phyloP scores from a whole-genome alignment of 495 filamentous ascomycete species.

The Thermothielavioides terrestris region DNA sequence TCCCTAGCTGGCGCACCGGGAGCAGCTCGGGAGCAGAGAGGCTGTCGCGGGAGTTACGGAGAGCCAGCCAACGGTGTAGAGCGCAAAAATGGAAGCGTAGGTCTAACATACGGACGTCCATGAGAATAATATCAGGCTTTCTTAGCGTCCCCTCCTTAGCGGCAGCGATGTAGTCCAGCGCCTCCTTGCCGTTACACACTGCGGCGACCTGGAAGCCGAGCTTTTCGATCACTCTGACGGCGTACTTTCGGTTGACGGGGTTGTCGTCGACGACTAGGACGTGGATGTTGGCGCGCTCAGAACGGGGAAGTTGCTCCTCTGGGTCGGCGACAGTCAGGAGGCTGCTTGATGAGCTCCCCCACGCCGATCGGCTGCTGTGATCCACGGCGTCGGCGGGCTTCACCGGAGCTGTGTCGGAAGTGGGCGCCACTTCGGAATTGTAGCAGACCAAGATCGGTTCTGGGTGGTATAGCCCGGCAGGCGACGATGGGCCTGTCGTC shows the following conservation, averaged over 20 bases:
- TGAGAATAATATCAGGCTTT: conserved; percentile 69
- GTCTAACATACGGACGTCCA: too few species aligned
- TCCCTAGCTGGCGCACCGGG: too few species aligned
- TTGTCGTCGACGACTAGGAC: conserved; percentile 78
- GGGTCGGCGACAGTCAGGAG: conserved; percentile 16
- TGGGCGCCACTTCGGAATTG: too few species aligned
- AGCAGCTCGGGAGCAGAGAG: too few species aligned
- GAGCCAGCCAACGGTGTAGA: too few species aligned
- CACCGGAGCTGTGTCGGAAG: too few species aligned
- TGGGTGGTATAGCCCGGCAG: too few species aligned
- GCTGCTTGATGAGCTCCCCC: conserved; percentile 27
- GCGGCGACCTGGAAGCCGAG: conserved; percentile 63
- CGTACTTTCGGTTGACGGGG: conserved; percentile 70
- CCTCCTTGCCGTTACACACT: conserved; percentile 68
- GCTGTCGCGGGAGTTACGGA: too few species aligned
- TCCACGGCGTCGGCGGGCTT: too few species aligned
- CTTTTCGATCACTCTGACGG: conserved; percentile 63
- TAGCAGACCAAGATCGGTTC: conserved; percentile 54
- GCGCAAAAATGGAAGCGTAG: too few species aligned
- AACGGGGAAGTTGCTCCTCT: conserved; percentile 31
- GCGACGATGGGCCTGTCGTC: conserved; percentile 5
- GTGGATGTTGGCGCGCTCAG: conserved; percentile 47
- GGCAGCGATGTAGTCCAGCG: conserved; percentile 53
- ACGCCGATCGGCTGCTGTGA: conserved; percentile 22
- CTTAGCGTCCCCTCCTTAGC: conserved; percentile 30